These are phyloP conservation scores for Cymbopogon flexuosus DNA, from an alignment of 202 grass and related monocot genomes.

Conservation along the genomic window DNA sequence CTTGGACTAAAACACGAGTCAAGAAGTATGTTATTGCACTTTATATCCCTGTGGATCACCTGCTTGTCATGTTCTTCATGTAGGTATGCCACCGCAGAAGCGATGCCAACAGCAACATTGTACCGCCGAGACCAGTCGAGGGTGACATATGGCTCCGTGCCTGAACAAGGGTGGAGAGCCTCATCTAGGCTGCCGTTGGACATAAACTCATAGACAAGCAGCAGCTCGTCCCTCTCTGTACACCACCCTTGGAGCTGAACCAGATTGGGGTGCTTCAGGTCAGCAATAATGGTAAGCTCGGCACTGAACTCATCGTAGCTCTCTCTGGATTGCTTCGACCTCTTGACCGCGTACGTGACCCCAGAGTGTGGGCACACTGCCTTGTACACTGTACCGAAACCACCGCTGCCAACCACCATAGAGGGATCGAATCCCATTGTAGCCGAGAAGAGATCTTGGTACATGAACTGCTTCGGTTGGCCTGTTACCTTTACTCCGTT, in stretches of 20 bases:
- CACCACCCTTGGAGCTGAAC: slow-evolving; percentile 59
- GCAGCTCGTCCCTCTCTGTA: slow-evolving; percentile 37
- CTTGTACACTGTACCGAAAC: slow-evolving; percentile 49
- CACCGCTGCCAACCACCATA: slow-evolving; percentile 43
- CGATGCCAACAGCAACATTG: slow-evolving; percentile 43
- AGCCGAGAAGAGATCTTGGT: slow-evolving; percentile 38
- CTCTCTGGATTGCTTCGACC: slow-evolving; percentile 47
- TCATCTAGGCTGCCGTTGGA: background rate
- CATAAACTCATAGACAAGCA: background rate
- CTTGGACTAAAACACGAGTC: slow-evolving; percentile 36
- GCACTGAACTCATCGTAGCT: slow-evolving; percentile 46
- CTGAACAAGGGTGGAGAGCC: slow-evolving; percentile 33
- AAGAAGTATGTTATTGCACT: slow-evolving; percentile 42
- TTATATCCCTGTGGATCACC: background rate
- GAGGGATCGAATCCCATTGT: slow-evolving; percentile 41
- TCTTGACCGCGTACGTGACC: slow-evolving; percentile 49
- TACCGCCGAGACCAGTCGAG: slow-evolving; percentile 40
- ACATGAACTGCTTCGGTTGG: slow-evolving; percentile 38
- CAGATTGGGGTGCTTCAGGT: slow-evolving; percentile 51
- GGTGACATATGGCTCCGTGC: background rate
- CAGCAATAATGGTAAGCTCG: slow-evolving; percentile 50
- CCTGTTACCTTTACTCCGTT: background rate
- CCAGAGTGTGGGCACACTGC: slow-evolving; percentile 25
- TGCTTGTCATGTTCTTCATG: slow-evolving; percentile 43
- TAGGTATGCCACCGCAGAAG: slow-evolving; percentile 40